phyloP scores from a whole-genome alignment of 2,329 filamentous ascomycete species.

The Ophiosphaerella korrae region DNA sequence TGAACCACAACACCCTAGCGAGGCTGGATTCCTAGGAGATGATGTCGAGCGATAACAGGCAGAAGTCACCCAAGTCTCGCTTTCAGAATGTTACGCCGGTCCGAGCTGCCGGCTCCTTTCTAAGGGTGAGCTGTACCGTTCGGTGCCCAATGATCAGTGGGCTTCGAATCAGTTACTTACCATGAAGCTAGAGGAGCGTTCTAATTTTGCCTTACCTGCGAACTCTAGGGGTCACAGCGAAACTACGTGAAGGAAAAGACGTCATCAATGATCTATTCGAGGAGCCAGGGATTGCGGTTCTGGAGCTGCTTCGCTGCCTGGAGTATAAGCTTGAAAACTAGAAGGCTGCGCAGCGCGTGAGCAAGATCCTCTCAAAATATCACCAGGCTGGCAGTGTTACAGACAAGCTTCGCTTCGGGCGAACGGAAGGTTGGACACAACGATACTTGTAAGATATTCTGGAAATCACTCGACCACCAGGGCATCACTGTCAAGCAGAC shows the following conservation, averaged over 20 bases:
- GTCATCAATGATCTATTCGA: constrained; percentile 87
- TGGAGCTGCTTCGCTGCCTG: constrained; percentile 82
- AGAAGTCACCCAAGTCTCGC: constrained; percentile 74
- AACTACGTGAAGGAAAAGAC: constrained; percentile 85
- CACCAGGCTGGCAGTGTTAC: too few relatives aligned
- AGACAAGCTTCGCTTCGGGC: too few relatives aligned
- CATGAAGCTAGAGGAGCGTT: constrained; percentile 72
- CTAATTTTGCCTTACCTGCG: constrained; percentile 76
- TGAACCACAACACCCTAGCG: too few relatives aligned
- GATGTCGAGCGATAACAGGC: constrained; percentile 63
- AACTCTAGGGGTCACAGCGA: constrained; percentile 91
- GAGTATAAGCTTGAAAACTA: constrained; percentile 98
- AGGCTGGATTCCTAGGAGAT: constrained; percentile 79
- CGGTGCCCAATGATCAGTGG: constrained; percentile 96
- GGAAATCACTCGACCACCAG: constrained; percentile 96
- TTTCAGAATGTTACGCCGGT: constrained; percentile 95
- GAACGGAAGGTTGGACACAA: constrained; percentile 97
- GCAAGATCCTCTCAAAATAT: too few relatives aligned
- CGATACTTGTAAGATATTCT: constrained; percentile 92
- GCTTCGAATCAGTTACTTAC: constrained; percentile 89
- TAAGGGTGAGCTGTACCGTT: constrained; percentile 87
- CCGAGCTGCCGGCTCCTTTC: constrained; percentile 94
- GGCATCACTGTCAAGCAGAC: constrained; percentile 84
- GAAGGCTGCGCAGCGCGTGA: constrained; percentile 95
- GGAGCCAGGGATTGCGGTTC: constrained; percentile 83